These are phyloP conservation scores for Mortierella sp. DNA, from an alignment of 371 early-diverging fungal genomes.

Conservation along the genomic window DNA sequence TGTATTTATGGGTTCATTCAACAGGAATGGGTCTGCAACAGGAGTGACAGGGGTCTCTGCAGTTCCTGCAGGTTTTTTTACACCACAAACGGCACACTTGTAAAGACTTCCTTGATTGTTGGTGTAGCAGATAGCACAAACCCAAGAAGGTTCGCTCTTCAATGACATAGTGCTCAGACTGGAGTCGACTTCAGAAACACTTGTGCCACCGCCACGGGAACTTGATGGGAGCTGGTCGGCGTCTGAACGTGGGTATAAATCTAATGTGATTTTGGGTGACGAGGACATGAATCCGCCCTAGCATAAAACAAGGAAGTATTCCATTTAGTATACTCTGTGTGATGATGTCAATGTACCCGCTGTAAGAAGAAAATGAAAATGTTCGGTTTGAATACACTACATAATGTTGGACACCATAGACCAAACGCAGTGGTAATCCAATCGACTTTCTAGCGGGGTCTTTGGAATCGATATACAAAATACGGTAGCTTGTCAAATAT, in stretches of 20 bases:
- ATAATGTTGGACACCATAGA: conserved; percentile 67
- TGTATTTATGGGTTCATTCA: conserved; percentile 15
- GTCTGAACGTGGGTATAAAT: conserved; percentile 55
- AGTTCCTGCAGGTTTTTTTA: conserved; percentile 57
- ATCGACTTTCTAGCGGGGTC: conserved; percentile 68
- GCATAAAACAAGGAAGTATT: background rate
- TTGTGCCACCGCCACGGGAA: background rate
- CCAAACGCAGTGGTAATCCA: conserved; percentile 63
- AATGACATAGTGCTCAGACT: conserved; percentile 11
- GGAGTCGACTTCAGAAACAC: conserved; percentile 4
- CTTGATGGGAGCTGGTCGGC: conserved; percentile 16
- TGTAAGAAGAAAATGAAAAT: background rate
- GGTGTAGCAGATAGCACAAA: conserved; percentile 81
- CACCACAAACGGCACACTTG: conserved; percentile 84
- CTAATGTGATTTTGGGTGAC: conserved; percentile 73
- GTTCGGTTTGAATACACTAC: conserved; percentile 47
- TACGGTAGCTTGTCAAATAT: conserved; percentile 81
- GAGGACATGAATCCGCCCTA: conserved; percentile 75
- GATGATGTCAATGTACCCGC: background rate
- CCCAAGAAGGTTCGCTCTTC: conserved; percentile 66
- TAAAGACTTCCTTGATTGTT: conserved; percentile 62
- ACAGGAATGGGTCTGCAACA: conserved; percentile 23
- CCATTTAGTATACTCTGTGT: background rate
- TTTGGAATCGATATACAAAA: conserved; percentile 81
- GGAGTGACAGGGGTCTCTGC: conserved; percentile 17